Conservation (phyloP, 305 asterid species). For the Fraxinus baroniana region DNA sequence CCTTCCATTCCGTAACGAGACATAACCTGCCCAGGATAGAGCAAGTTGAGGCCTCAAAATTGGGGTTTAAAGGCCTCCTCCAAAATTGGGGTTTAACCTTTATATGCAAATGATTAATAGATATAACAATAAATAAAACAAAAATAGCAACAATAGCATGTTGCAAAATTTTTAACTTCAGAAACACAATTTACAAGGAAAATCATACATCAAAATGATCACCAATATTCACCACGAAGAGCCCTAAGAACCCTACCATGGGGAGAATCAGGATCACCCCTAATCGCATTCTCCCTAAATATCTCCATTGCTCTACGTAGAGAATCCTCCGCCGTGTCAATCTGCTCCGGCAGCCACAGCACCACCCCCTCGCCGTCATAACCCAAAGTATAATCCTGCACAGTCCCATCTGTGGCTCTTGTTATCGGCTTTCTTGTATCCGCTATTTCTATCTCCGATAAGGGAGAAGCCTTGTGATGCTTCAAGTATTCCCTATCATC, state of each 20-base stretch:
- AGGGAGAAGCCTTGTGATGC: slow-evolving; percentile 68
- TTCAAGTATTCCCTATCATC: slow-evolving; percentile 51
- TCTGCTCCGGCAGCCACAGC: slow-evolving; percentile 73
- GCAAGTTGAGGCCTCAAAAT: too few relatives aligned
- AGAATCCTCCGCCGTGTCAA: slow-evolving; percentile 73
- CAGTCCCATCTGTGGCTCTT: slow-evolving; percentile 52
- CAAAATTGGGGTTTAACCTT: too few relatives aligned
- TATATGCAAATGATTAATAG: too few relatives aligned
- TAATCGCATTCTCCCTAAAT: slow-evolving; percentile 44
- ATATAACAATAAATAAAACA: too few relatives aligned
- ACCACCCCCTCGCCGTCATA: slow-evolving; percentile 25
- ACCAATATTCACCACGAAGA: slow-evolving; percentile 44
- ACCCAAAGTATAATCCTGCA: slow-evolving; percentile 16
- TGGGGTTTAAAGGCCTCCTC: too few relatives aligned
- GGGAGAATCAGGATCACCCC: slow-evolving; percentile 88
- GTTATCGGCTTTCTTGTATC: slow-evolving; percentile 68
- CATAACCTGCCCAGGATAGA: too few relatives aligned
- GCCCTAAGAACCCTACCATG: slow-evolving; percentile 70
- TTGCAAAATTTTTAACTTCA: neutral
- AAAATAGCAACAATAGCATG: too few relatives aligned
- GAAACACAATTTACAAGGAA: neutral
- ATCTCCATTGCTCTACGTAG: slow-evolving; percentile 59
- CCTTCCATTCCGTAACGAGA: too few relatives aligned
- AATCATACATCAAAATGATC: neutral
- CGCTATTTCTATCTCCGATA: slow-evolving; percentile 55